These are phyloP conservation scores for Jamesozyma rosinii DNA, from an alignment of 805 yeast genomes.

Conservation along the genomic window DNA sequence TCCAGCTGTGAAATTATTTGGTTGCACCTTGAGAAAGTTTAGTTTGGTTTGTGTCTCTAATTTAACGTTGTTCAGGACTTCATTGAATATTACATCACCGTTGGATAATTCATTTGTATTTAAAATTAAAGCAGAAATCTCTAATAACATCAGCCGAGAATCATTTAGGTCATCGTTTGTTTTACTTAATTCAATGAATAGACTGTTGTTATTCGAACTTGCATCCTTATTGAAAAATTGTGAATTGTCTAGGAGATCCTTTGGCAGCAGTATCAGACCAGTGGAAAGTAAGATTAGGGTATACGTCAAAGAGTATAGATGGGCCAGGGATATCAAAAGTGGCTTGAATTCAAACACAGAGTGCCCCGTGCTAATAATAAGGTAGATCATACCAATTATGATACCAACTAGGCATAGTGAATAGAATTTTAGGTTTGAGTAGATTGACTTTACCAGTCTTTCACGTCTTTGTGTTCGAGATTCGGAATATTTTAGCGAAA, in stretches of 20 bases:
- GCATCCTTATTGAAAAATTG: slow-evolving; percentile 9
- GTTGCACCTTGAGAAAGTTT: slow-evolving; percentile 10
- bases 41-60: slow-evolving; percentile 21
- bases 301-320: slow-evolving; percentile 26
- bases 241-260: slow-evolving; percentile 12
- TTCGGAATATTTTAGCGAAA: slow-evolving; percentile 20
- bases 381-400: slow-evolving; percentile 19
- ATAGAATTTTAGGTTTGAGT: slow-evolving; percentile 25
- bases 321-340: slow-evolving; percentile 25
- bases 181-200: slow-evolving; percentile 26
- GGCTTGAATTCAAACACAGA: slow-evolving; percentile 22
- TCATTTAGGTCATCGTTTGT: slow-evolving; percentile 28
- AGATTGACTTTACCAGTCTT: slow-evolving; percentile 17
- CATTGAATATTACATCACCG: slow-evolving; percentile 20
- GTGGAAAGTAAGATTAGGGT: slow-evolving; percentile 22
- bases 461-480: slow-evolving; percentile 10
- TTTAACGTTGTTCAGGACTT: slow-evolving; percentile 21
- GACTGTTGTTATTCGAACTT: slow-evolving; percentile 14
- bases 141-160: slow-evolving; percentile 20
- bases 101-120: slow-evolving; percentile 11
- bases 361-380: slow-evolving; percentile 20
- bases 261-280: slow-evolving; percentile 26
- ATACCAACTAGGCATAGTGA: slow-evolving; percentile 18
- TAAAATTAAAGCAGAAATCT: slow-evolving; percentile 20
- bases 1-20: slow-evolving; percentile 5